A percentile compares a stretch with the other conserved stretches of the same genome.
Evolutionary conservation across 2,329 filamentous ascomycete species (phyloP).

Genomic region (Neonectria punicea): DNA sequence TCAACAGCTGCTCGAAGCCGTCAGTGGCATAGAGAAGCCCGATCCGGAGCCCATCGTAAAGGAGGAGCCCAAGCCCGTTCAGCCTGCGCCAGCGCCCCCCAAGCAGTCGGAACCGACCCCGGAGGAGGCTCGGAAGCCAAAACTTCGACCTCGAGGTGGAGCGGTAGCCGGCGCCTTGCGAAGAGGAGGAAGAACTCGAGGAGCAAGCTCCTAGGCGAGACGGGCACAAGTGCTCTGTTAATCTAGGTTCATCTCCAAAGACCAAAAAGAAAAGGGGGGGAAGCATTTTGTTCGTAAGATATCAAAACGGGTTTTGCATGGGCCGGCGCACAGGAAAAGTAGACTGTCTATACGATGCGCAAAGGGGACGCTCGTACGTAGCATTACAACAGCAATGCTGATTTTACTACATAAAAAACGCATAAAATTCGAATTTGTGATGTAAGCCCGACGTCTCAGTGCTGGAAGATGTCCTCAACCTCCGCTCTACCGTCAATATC

Average conservation of each 20-base stretch:
- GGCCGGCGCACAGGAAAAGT: conserved; percentile 34
- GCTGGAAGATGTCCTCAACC: neutral
- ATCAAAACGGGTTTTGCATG: conserved; percentile 33
- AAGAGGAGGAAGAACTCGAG: conserved; percentile 43
- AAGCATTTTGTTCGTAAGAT: neutral
- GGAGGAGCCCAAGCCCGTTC: conserved; percentile 41
- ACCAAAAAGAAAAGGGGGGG: neutral
- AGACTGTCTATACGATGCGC: neutral
- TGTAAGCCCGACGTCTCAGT: neutral
- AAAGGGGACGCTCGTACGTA: neutral
- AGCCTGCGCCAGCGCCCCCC: conserved; percentile 30
- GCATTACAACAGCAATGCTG: conserved; percentile 3
- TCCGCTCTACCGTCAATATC: conserved; percentile 26
- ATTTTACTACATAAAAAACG: neutral
- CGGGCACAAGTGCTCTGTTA: conserved; percentile 22
- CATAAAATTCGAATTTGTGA: conserved; percentile 15
- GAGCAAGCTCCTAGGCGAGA: conserved; percentile 34
- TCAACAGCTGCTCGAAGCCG: conserved; percentile 56
- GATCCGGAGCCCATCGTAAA: conserved; percentile 43
- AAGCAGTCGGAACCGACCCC: conserved; percentile 26
- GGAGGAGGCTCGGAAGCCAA: conserved; percentile 45
- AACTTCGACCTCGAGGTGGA: conserved; percentile 40
- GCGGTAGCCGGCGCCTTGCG: conserved; percentile 37
- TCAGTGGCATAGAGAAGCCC: conserved; percentile 56
- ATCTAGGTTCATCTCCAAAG: conserved; percentile 10